Base-by-base conservation (phyloP, 208 protist genomes). In the Trypanosoma avium region DNA sequence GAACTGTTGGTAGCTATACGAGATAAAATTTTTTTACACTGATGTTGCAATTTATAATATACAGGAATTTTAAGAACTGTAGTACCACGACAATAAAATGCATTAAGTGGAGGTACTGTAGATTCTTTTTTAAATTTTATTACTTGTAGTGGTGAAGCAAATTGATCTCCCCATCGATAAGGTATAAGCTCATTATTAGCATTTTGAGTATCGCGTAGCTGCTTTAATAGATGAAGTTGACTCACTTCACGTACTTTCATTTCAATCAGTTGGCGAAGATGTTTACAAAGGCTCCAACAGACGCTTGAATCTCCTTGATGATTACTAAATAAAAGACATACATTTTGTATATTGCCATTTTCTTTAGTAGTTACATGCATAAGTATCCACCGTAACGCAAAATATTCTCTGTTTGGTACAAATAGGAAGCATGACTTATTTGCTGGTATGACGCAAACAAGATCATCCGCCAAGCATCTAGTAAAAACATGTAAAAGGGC, bases 11-110 rank as follows among this genome's bases (percentile, higher is more conserved):
- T 78, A 10, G 77, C 64, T 48, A 96, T 90, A 49, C 83, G 77
- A 9, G 74, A 72, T 30, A 93, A 76, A 32, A 93, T 79, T 52
- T 85, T 90, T 54, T 81, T 80, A 67, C 86, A 91, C 58, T 96
- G 84, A 61, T 96, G 84, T 73, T 96, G 90, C 48, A 96, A 65
- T 64, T 93, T 96, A 77, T 92, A 92, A 75, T 96, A 93, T 27
- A 96, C 79, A 0, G 90, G 90, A 47, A 96, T 86, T 54, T 85
- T 76, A 13, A 92, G 67, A 32, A 90, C 77, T 29, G 80, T 87
- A 32, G 48, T 62, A 12, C 90, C 90, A 1, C 61, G 74, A 33
- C 90, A 67, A 50, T 88, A 82, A 60, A 92, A 92, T 3, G 53
- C 35, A 13, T 49, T 49, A 13, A 72, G 38, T 29, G 69, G 32